phyloP scores from a whole-genome alignment of 257 asterid genomes.

The Nicotiana benthamiana region DNA sequence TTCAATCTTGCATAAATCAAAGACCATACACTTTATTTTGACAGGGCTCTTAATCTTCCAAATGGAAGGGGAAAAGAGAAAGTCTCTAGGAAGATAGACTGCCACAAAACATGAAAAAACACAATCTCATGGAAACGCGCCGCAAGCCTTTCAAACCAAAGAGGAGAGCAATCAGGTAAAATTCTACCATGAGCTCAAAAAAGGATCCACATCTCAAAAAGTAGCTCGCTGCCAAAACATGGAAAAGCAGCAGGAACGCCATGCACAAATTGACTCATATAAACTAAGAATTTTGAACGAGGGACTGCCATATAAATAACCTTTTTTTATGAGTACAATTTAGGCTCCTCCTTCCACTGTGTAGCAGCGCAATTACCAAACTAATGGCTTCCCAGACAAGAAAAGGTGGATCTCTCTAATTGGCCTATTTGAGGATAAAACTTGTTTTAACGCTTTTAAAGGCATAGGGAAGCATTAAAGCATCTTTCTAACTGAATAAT shows the following conservation, averaged over 20 bases:
- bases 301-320: background rate
- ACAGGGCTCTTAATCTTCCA: background rate
- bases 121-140: background rate
- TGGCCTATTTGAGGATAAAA: background rate
- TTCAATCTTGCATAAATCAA: background rate
- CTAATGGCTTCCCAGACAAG: background rate
- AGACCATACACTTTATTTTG: background rate
- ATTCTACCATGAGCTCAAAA: background rate
- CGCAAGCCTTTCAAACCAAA: background rate
- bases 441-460: background rate
- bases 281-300: background rate
- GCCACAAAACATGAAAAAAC: background rate
- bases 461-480: background rate
- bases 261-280: background rate
- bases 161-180: conserved; percentile 1
- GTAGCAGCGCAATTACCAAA: background rate
- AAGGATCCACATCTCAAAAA: background rate
- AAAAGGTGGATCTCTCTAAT: too few species aligned
- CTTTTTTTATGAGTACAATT: background rate
- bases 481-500: background rate
- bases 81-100: background rate
- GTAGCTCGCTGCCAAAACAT: background rate
- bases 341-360: background rate
- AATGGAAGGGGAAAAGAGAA: background rate
- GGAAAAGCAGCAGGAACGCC: background rate